A percentile compares a stretch with the other conserved stretches of the same genome.
Conservation (phyloP, 1,284 basidiomycete genomes). For the Xanthoconium separans region DNA sequence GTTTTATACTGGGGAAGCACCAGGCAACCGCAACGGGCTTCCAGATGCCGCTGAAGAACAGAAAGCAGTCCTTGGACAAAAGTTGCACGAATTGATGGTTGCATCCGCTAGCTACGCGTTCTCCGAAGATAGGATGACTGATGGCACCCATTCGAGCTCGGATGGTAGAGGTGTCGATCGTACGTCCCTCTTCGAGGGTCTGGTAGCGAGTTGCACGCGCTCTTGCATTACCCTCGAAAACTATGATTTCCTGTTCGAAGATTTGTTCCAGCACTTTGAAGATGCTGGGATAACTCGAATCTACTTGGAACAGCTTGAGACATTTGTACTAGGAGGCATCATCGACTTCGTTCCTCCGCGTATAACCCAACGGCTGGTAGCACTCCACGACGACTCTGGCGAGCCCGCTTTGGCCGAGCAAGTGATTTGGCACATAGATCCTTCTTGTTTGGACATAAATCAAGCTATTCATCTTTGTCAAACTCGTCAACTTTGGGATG, state of each 20-base stretch:
- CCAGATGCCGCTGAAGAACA: constrained; percentile 65
- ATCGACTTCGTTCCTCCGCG: constrained; percentile 80
- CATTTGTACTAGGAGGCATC: constrained; percentile 76
- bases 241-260: constrained; percentile 87
- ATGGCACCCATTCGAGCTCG: constrained; percentile 79
- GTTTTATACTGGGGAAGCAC: constrained; percentile 81
- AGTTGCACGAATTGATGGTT: constrained; percentile 80
- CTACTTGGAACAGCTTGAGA: constrained; percentile 82
- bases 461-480: constrained; percentile 90
- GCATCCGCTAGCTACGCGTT: constrained; percentile 91
- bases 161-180: constrained; percentile 92
- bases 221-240: constrained; percentile 83
- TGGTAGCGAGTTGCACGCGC: constrained; percentile 80
- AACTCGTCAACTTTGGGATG: constrained; percentile 84
- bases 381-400: constrained; percentile 70
- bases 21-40: constrained; percentile 88
- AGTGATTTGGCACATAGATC: constrained; percentile 96
- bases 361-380: constrained; percentile 84
- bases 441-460: constrained; percentile 88
- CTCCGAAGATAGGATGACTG: constrained; percentile 91
- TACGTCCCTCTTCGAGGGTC: constrained; percentile 84
- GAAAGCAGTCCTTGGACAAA: constrained; percentile 68
- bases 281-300: constrained; percentile 86
- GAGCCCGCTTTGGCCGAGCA: constrained; percentile 81
- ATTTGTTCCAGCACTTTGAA: constrained; percentile 89